Base-by-base conservation (phyloP, 2,329 filamentous ascomycete genomes). In the Pleomassaria siparia region DNA sequence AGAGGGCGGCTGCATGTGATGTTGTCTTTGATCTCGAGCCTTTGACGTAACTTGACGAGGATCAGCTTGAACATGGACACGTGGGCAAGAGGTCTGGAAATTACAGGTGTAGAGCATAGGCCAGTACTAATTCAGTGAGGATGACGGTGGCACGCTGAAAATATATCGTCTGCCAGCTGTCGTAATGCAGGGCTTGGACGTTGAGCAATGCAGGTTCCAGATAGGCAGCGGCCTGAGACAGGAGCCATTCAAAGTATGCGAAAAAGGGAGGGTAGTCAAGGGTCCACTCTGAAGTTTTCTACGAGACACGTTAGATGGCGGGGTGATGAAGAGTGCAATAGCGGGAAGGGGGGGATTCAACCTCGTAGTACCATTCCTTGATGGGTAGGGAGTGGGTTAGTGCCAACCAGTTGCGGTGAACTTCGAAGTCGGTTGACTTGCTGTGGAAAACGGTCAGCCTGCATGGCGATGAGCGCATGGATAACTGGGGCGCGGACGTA, bases 181-280 rank as follows among this genome's bases (percentile, higher is more conserved):
- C 87, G 71, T 97, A 91, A 53, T 82, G 82, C 49, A 97, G 78
- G 66, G 91, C 91, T 64, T 86, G 82, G 44, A 97, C 78, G 53
- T 84, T 78, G 46, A 97, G 78, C 87, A 99, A 94, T 49, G 79
- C 82, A 20, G 88, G 84, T 67, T 99, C 91, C 53, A 84, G 80
- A 66, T 88, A 82, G 55, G 78, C 82, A 21, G 91, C 94, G 48
- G 85, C 77, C 62, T 94, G 88, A 39, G 92, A 94, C 62, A 99
- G 80, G 36, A 85, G 69, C 90, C 90, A 97, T 79, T 99, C 94
- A 74, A 97, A 96, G 69, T 88, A 91, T 59, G 94, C 94, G 67
- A 99, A 99, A 75, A 97, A 96, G 7, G 94, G 94, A 25, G 94
- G 94, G 69, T 99, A 99, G 75, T 99, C 94, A 65, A 99, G 86